Evolutionary conservation across 129 eudicot species (phyloP).

Genomic region (Heracleum sosnowskyi): DNA sequence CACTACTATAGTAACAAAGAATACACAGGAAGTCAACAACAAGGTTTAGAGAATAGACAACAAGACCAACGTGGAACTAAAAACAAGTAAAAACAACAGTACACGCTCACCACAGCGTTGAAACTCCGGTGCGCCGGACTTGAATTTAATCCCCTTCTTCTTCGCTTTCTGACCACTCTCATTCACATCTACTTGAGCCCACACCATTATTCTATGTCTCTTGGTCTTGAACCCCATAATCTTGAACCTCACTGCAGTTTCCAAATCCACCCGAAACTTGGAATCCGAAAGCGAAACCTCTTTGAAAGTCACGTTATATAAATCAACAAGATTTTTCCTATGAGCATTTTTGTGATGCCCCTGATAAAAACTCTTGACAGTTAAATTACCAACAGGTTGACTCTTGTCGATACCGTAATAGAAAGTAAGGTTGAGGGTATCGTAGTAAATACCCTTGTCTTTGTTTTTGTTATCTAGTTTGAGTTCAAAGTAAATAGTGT

Average conservation of each 20-base stretch:
- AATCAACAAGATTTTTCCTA: conserved; percentile 24
- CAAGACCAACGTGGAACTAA: not conserved
- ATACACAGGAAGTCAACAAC: not conserved
- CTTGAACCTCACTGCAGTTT: conserved; percentile 38
- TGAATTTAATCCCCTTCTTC: conserved; percentile 29
- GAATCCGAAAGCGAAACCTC: conserved; percentile 17
- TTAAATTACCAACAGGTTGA: conserved; percentile 31
- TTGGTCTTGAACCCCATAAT: conserved; percentile 25
- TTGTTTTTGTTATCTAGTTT: conserved; percentile 36
- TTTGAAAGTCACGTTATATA: conserved; percentile 29
- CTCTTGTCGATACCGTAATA: conserved; percentile 9
- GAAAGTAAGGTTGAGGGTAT: conserved; percentile 28
- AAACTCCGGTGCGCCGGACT: conserved; percentile 27
- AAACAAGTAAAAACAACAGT: not conserved
- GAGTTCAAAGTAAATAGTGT: conserved; percentile 31
- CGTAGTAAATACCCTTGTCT: conserved; percentile 40
- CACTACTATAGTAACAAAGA: too few relatives aligned
- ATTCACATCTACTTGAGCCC: conserved; percentile 24
- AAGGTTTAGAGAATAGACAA: not conserved
- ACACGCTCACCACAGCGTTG: not conserved
- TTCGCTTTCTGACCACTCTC: conserved; percentile 21
- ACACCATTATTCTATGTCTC: conserved; percentile 24
- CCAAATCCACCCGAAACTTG: conserved; percentile 29
- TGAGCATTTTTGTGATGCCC: conserved; percentile 47
- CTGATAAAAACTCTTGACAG: conserved; percentile 43